Evolutionary conservation across 192 early-diverging fungal genomes (phyloP).

Genomic region (Backusella liffmaniae): DNA sequence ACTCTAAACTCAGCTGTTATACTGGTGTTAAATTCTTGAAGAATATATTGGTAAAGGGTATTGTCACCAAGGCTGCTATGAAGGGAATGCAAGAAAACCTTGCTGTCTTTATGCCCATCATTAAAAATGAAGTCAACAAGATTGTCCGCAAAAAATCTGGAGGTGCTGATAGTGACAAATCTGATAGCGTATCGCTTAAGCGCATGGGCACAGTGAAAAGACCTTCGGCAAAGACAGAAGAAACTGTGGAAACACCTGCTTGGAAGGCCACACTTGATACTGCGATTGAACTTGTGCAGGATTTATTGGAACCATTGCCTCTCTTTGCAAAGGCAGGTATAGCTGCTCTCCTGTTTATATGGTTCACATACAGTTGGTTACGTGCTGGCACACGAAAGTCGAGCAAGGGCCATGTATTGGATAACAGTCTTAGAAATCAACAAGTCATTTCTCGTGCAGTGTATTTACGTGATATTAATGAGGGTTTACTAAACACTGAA

Average conservation of each 20-base stretch:
- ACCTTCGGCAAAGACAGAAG: not conserved
- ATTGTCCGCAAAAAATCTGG: not conserved
- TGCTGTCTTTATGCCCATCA: conserved; percentile 41
- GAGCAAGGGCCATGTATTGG: not conserved
- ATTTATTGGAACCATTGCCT: conserved; percentile 3
- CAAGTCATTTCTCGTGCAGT: conserved; percentile 42
- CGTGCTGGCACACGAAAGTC: not conserved
- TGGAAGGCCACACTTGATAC: not conserved
- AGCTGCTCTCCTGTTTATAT: not conserved
- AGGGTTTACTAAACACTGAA: conserved; percentile 34
- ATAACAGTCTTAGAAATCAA: conserved; percentile 3
- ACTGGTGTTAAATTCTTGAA: conserved; percentile 70
- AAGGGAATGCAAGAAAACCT: conserved; percentile 57
- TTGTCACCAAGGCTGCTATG: conserved; percentile 60
- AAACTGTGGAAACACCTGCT: not conserved
- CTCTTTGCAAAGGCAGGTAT: conserved; percentile 52
- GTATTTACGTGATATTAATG: conserved; percentile 49
- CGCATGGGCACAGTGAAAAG: not conserved
- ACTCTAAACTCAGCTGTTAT: conserved; percentile 57
- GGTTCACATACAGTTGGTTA: conserved; percentile 10
- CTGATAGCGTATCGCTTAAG: not conserved
- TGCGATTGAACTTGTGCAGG: not conserved
- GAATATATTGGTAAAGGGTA: conserved; percentile 65
- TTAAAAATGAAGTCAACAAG: conserved; percentile 43
- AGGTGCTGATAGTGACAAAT: not conserved